A percentile compares a stretch with the other conserved stretches of the same genome.
phyloP scores from a whole-genome alignment of 1,284 basidiomycete species.

The Ganoderma resinaceum region DNA sequence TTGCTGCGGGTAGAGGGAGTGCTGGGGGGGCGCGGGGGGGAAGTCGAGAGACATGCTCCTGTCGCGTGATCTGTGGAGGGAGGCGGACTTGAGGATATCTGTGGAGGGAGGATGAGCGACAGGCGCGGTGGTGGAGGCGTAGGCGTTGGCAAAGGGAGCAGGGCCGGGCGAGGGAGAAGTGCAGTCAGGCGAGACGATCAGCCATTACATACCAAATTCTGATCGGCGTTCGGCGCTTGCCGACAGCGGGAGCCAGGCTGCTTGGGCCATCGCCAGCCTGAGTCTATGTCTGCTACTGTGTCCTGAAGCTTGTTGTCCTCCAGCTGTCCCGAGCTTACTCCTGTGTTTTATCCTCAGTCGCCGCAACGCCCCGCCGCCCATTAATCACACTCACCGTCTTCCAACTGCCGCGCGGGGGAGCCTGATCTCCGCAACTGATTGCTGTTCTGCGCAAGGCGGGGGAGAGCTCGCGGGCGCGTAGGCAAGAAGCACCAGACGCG shows the following conservation, averaged over 20 bases:
- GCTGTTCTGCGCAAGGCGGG: conserved; percentile 9
- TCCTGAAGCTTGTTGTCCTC: not conserved
- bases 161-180: conserved; percentile 9
- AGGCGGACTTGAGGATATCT: conserved; percentile 55
- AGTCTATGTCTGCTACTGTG: not conserved
- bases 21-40: conserved; percentile 48
- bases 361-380: conserved; percentile 13
- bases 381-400: conserved; percentile 25
- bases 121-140: conserved; percentile 16
- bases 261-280: conserved; percentile 40
- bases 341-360: conserved; percentile 18
- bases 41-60: conserved; percentile 67
- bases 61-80: conserved; percentile 42
- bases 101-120: conserved; percentile 13
- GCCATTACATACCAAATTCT: conserved; percentile 48
- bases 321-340: conserved; percentile 21
- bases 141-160: conserved; percentile 21
- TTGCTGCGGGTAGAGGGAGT: conserved; percentile 55
- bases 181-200: conserved; percentile 32
- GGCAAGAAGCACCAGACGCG: conserved; percentile 13
- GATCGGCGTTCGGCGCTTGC: conserved; percentile 58
- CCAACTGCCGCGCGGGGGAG: conserved; percentile 1
- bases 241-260: conserved; percentile 44
- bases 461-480: conserved; percentile 12
- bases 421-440: conserved; percentile 17